These are phyloP conservation scores for Chalciporus pseudorubinellus DNA, from an alignment of 768 basidiomycete species.

Conservation along the genomic window DNA sequence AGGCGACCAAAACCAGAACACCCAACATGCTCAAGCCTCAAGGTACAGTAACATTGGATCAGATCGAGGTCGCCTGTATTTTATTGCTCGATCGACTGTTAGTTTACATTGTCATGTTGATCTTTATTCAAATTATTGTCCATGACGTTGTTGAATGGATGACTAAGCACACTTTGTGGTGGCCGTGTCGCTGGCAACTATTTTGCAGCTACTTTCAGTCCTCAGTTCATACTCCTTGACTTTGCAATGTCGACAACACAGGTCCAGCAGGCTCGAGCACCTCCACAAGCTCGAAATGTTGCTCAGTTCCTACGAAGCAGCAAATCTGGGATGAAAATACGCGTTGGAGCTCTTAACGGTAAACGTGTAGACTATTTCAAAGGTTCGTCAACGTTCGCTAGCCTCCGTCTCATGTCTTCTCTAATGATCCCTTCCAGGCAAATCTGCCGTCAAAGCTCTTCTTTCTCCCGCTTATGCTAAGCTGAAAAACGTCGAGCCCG, in stretches of 20 bases:
- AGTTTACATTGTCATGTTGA: too few species aligned
- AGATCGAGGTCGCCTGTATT: too few species aligned
- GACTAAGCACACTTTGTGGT: too few species aligned
- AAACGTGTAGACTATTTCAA: conserved; percentile 98
- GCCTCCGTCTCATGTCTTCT: background rate
- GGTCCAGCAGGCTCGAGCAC: conserved; percentile 70
- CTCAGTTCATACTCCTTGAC: background rate
- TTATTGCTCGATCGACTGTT: too few species aligned
- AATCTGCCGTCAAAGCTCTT: conserved; percentile 88
- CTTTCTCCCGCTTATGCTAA: conserved; percentile 91
- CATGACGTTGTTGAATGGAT: too few species aligned
- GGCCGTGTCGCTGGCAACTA: background rate
- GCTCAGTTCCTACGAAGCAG: conserved; percentile 86
- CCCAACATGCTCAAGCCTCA: too few species aligned
- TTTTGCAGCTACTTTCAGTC: background rate
- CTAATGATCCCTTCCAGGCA: conserved; percentile 51
- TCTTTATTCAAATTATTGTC: too few species aligned
- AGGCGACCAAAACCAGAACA: too few species aligned
- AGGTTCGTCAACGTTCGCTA: conserved; percentile 49
- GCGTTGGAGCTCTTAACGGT: conserved; percentile 88
- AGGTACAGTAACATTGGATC: too few species aligned
- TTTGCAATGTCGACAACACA: conserved; percentile 46
- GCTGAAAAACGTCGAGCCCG: conserved; percentile 71
- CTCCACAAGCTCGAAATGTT: conserved; percentile 75
- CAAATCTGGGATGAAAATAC: conserved; percentile 82